phyloP scores from a whole-genome alignment of 805 yeast genomes.

The Pichia deserticola region DNA sequence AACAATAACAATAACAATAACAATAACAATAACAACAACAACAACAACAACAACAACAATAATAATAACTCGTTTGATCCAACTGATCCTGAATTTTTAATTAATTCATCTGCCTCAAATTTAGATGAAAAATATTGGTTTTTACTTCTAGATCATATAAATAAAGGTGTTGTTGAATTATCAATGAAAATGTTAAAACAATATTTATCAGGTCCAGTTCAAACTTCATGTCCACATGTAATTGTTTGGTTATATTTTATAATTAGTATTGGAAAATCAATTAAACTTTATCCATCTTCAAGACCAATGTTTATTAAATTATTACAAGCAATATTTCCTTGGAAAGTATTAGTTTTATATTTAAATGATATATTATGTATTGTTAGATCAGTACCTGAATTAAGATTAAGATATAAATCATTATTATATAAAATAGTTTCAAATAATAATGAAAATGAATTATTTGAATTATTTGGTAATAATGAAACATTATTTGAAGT shows the following conservation, averaged over 20 bases:
- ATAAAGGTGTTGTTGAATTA: slow-evolving; percentile 58
- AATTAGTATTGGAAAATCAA: slow-evolving; percentile 53
- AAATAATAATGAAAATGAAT: slow-evolving; percentile 26
- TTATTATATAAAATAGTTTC: not conserved
- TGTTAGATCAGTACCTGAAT: slow-evolving; percentile 22
- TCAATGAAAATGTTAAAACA: slow-evolving; percentile 61
- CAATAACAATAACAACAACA: too few species aligned
- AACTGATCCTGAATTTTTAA: slow-evolving; percentile 19
- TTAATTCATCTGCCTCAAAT: slow-evolving; percentile 23
- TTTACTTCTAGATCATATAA: slow-evolving; percentile 44
- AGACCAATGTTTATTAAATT: slow-evolving; percentile 42
- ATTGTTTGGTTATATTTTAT: slow-evolving; percentile 73
- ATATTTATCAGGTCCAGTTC: slow-evolving; percentile 63
- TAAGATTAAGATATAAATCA: slow-evolving; percentile 9
- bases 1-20: not conserved
- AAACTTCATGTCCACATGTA: slow-evolving; percentile 64
- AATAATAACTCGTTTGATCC: slow-evolving; percentile 1
- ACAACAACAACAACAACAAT: too few species aligned
- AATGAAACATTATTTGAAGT: slow-evolving; percentile 65
- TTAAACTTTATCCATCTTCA: slow-evolving; percentile 37
- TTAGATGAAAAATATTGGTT: slow-evolving; percentile 44
- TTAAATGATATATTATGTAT: slow-evolving; percentile 48
- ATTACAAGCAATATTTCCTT: slow-evolving; percentile 54
- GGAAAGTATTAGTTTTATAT: slow-evolving; percentile 58
- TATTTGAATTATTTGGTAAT: slow-evolving; percentile 44